Conservation (phyloP, 1,284 basidiomycete genomes). For the Leucoagaricus sp. region DNA sequence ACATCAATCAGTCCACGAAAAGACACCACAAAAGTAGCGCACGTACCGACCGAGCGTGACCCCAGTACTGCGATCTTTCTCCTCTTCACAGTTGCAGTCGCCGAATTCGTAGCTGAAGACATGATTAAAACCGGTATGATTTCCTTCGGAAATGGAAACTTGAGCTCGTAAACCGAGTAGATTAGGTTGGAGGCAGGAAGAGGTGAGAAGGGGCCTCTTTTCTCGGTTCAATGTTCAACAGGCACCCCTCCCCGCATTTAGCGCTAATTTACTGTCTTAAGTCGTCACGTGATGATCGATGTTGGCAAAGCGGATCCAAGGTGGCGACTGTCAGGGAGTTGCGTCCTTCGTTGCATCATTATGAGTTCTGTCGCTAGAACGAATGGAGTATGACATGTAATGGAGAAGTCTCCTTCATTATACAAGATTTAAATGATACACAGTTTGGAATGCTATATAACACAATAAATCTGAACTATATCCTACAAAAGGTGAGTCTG, state of each 20-base stretch:
- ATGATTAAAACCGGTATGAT: not conserved
- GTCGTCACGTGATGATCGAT: slow-evolving; percentile 6
- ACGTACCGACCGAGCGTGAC: slow-evolving; percentile 52
- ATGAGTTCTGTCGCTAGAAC: not conserved
- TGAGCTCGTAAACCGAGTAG: not conserved
- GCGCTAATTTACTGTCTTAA: not conserved
- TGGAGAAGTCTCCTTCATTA: too few species aligned
- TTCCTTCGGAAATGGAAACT: not conserved
- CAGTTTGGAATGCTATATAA: too few species aligned
- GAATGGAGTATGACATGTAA: not conserved
- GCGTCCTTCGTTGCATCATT: not conserved
- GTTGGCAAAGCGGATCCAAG: slow-evolving; percentile 16
- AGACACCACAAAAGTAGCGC: not conserved
- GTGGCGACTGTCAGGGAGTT: not conserved
- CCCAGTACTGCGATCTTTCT: slow-evolving; percentile 62
- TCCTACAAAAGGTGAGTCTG: too few species aligned
- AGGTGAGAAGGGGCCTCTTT: slow-evolving; percentile 37
- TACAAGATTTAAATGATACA: too few species aligned
- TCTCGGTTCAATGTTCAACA: slow-evolving; percentile 64
- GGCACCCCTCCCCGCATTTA: slow-evolving; percentile 35
- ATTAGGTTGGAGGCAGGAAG: slow-evolving; percentile 43
- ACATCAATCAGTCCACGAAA: not conserved
- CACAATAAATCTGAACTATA: too few species aligned
- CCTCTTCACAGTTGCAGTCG: slow-evolving; percentile 60
- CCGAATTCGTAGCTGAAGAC: slow-evolving; percentile 11